These are phyloP conservation scores for Rhizophagus clarus DNA, from an alignment of 192 early-diverging fungal species.

Conservation along the genomic window DNA sequence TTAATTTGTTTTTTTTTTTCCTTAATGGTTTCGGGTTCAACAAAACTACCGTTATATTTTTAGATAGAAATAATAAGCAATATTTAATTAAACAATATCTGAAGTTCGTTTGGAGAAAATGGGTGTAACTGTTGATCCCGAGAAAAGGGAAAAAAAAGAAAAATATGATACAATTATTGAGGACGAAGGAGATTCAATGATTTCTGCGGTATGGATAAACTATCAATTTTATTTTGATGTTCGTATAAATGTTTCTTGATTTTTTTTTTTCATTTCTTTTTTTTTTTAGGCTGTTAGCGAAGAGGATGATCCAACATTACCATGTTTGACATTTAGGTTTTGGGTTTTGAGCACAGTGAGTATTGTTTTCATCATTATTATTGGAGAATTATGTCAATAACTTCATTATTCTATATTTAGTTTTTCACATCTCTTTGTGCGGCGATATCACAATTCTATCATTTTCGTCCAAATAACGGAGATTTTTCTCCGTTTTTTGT, in stretches of 20 bases:
- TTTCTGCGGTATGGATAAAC: too few species aligned
- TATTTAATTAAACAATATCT: too few species aligned
- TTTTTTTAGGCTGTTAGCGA: constrained; percentile 33
- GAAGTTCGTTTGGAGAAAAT: too few species aligned
- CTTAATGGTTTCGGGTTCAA: too few species aligned
- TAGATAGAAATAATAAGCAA: too few species aligned
- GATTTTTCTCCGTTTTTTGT: constrained; percentile 42
- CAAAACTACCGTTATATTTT: too few species aligned
- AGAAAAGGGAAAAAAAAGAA: too few species aligned
- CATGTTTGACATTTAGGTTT: constrained; percentile 53
- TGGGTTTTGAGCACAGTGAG: constrained; percentile 46
- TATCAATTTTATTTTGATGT: too few species aligned
- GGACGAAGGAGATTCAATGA: too few species aligned
- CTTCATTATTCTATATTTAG: not conserved
- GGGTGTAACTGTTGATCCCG: too few species aligned
- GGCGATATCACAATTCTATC: constrained; percentile 43
- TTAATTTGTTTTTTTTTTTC: too few species aligned
- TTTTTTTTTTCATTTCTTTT: not conserved
- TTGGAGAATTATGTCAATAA: not conserved
- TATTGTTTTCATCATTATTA: not conserved
- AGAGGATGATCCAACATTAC: constrained; percentile 44
- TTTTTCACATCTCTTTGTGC: constrained; percentile 42
- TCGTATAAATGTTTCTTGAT: not conserved
- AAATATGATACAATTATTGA: too few species aligned
- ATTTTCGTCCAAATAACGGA: constrained; percentile 39